These are phyloP conservation scores for Solanum sitiens DNA, from an alignment of 257 asterid species.

Conservation along the genomic window DNA sequence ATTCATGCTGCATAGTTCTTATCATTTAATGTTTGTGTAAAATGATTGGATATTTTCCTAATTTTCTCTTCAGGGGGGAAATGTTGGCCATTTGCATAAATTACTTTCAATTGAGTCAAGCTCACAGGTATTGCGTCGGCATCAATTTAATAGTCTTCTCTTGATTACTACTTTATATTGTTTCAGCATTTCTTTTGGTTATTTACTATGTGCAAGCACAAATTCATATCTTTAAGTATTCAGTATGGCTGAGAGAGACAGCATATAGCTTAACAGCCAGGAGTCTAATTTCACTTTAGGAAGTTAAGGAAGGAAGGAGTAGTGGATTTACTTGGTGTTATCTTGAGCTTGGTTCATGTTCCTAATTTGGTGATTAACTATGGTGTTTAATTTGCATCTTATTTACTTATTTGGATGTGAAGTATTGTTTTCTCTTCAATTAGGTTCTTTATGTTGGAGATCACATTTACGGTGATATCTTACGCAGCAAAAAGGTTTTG, in stretches of 20 bases:
- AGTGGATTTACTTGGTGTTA: background rate
- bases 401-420: background rate
- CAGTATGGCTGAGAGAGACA: background rate
- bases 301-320: background rate
- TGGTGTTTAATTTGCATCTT: background rate
- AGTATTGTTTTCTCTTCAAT: slow-evolving; percentile 6
- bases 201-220: background rate
- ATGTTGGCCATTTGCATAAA: slow-evolving; percentile 92
- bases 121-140: slow-evolving; percentile 60
- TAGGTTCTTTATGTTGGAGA: slow-evolving; percentile 99
- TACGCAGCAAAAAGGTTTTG: slow-evolving; percentile 87
- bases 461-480: slow-evolving; percentile 96
- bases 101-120: slow-evolving; percentile 78
- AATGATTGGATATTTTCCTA: slow-evolving; percentile 1
- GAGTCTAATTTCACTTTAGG: background rate
- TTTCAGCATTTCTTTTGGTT: background rate
- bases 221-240: background rate
- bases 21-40: background rate
- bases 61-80: slow-evolving; percentile 74
- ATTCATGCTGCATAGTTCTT: background rate
- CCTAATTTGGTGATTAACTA: background rate
- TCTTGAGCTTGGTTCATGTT: background rate
- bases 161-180: background rate
- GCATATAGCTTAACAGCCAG: background rate
- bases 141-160: background rate